A percentile compares a stretch with the other conserved stretches of the same genome.
These are phyloP conservation scores for Hypoxylon sp. DNA, from an alignment of 2,329 filamentous ascomycete genomes.

Conservation along the genomic window DNA sequence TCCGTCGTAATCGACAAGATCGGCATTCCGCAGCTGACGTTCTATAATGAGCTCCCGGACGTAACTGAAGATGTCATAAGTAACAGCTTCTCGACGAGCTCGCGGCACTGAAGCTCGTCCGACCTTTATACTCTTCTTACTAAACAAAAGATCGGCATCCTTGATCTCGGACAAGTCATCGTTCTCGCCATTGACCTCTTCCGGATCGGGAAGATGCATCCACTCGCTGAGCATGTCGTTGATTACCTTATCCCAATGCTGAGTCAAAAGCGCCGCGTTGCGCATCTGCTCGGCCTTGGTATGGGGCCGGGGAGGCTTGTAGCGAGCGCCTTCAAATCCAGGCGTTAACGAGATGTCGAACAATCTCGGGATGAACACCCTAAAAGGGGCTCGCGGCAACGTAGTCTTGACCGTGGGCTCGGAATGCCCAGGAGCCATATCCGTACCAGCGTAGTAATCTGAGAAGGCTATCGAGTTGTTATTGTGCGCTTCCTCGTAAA, in stretches of 20 bases:
- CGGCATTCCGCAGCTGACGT: constrained; percentile 59
- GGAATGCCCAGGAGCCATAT: constrained; percentile 46
- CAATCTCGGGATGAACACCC: constrained; percentile 64
- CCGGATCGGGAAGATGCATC: constrained; percentile 53
- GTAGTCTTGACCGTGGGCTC: constrained; percentile 18
- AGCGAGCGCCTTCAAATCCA: constrained; percentile 63
- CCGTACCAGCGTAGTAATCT: constrained; percentile 55
- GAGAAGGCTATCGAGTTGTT: constrained; percentile 61
- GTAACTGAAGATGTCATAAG: constrained; percentile 57
- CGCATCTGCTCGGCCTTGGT: constrained; percentile 65
- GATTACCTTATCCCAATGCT: constrained; percentile 63
- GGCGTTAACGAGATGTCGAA: constrained; percentile 68
- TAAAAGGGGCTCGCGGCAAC: constrained; percentile 55
- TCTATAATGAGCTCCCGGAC: constrained; percentile 63
- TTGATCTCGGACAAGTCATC: constrained; percentile 40
- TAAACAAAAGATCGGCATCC: constrained; percentile 40
- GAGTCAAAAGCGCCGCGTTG: constrained; percentile 65
- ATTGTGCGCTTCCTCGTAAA: constrained; percentile 61
- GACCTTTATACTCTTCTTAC: constrained; percentile 28
- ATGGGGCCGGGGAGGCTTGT: constrained; percentile 60
- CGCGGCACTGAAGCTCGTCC: constrained; percentile 51
- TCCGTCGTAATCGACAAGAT: constrained; percentile 59
- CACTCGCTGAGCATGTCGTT: constrained; percentile 59
- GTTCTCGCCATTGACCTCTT: constrained; percentile 34
- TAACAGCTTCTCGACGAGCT: constrained; percentile 58